These are phyloP conservation scores for Candida khao-thaluensis DNA, from an alignment of 805 yeast genomes.

Conservation along the genomic window DNA sequence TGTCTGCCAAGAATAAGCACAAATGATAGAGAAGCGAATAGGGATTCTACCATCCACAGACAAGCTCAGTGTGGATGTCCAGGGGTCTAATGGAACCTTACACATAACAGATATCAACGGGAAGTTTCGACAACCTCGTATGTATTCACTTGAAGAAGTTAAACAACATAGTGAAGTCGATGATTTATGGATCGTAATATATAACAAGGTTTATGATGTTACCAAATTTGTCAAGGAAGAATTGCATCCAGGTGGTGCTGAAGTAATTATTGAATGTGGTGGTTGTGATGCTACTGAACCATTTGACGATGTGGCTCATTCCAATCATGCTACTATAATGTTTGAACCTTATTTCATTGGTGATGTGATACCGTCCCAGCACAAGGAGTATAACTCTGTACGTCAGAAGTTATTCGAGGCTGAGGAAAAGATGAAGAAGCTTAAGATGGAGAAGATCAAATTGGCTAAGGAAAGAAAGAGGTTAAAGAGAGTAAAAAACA, in stretches of 20 bases:
- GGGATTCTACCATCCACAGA: no score
- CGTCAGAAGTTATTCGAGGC: conserved; percentile 14
- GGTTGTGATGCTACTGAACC: conserved; percentile 74
- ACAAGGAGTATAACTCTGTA: conserved; percentile 16
- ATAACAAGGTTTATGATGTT: conserved; percentile 77
- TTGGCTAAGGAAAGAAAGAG: conserved; percentile 10
- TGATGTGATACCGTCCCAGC: conserved; percentile 21
- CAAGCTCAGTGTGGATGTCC: no score
- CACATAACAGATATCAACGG: no score
- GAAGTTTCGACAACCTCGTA: conserved; percentile 4
- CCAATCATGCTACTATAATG: conserved; percentile 34
- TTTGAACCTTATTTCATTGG: conserved; percentile 30
- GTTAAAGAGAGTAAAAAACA: conserved; percentile 8
- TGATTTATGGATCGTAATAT: conserved; percentile 81
- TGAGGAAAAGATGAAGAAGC: conserved; percentile 8
- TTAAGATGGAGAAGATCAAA: conserved; percentile 8
- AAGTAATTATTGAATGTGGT: conserved; percentile 76
- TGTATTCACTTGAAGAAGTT: conserved; percentile 10
- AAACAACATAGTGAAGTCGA: conserved; percentile 70
- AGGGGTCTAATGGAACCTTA: no score
- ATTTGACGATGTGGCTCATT: conserved; percentile 49
- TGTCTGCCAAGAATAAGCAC: no score
- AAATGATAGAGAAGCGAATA: no score
- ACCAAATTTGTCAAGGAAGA: conserved; percentile 57
- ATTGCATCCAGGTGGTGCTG: conserved; percentile 77